phyloP scores from a whole-genome alignment of 192 early-diverging fungal genomes.

The Lunasporangiospora selenospora region DNA sequence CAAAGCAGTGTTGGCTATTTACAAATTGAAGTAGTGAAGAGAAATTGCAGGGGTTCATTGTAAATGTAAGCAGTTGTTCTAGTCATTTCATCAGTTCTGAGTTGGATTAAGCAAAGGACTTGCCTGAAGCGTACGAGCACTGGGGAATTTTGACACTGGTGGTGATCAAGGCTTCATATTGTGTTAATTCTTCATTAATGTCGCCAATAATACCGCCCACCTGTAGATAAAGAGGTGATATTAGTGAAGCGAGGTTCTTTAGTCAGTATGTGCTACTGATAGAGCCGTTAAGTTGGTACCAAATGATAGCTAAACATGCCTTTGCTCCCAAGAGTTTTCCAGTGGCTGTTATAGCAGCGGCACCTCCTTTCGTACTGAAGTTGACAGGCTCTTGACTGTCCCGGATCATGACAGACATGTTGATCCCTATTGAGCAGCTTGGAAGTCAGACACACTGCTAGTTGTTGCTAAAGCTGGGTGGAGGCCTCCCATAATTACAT shows the following conservation, averaged over 20 bases:
- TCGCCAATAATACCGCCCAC: slow-evolving; percentile 57
- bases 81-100: background rate
- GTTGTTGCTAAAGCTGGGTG: too few relatives aligned
- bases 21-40: slow-evolving; percentile 2
- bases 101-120: background rate
- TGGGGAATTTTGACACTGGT: slow-evolving; percentile 52
- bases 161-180: slow-evolving; percentile 55
- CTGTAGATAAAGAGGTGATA: background rate
- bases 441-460: too few relatives aligned
- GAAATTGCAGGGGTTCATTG: background rate
- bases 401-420: slow-evolving; percentile 22
- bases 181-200: slow-evolving; percentile 46
- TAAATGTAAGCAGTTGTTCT: background rate
- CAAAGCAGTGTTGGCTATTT: slow-evolving; percentile 24
- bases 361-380: slow-evolving; percentile 4
- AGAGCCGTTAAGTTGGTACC: too few relatives aligned
- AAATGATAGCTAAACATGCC: too few relatives aligned
- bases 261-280: too few relatives aligned
- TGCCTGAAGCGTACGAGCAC: slow-evolving; percentile 54
- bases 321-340: slow-evolving; percentile 6
- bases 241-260: too few relatives aligned
- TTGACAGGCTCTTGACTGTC: slow-evolving; percentile 23
- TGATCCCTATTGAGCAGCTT: too few relatives aligned
- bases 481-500: too few relatives aligned
- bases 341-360: slow-evolving; percentile 21